A percentile compares a stretch with the other conserved stretches of the same genome.
phyloP scores from a whole-genome alignment of 2,329 filamentous ascomycete genomes.

The Achaetomium macrosporum region DNA sequence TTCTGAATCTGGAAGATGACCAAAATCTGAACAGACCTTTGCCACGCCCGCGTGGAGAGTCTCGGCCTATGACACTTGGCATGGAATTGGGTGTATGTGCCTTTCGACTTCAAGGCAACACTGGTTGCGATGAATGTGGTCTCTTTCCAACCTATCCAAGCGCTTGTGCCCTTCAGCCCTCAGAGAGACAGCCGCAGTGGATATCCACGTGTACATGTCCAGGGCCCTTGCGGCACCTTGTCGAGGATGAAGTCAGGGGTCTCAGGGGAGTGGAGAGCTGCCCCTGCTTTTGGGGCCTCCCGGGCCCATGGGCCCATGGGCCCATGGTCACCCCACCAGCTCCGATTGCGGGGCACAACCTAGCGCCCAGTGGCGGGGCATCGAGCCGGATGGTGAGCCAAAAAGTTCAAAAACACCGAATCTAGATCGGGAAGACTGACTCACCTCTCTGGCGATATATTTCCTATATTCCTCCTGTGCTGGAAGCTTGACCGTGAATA shows the following conservation, averaged over 20 bases:
- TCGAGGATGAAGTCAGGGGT: not conserved
- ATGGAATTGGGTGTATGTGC: too few relatives aligned
- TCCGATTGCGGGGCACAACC: constrained; percentile 21
- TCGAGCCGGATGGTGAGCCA: constrained; percentile 6
- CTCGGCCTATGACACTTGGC: too few relatives aligned
- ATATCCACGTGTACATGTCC: too few relatives aligned
- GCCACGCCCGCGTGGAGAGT: too few relatives aligned
- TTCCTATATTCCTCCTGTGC: not conserved
- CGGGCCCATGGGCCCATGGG: not conserved
- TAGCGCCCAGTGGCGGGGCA: constrained; percentile 15
- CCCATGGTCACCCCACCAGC: not conserved
- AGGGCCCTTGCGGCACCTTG: too few relatives aligned
- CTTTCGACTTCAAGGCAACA: too few relatives aligned
- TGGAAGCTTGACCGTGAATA: not conserved
- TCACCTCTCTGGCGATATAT: constrained; percentile 14
- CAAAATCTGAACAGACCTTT: not conserved
- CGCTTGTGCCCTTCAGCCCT: too few relatives aligned
- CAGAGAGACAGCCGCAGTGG: too few relatives aligned
- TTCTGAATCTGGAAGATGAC: not conserved
- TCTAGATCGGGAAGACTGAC: constrained; percentile 15
- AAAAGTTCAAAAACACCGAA: constrained; percentile 17
- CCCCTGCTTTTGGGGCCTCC: not conserved
- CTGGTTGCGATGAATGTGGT: too few relatives aligned
- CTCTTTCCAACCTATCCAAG: too few relatives aligned
- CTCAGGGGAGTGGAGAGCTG: not conserved